Base-by-base conservation (phyloP, 2,329 filamentous ascomycete species). In the Nemania sp. region DNA sequence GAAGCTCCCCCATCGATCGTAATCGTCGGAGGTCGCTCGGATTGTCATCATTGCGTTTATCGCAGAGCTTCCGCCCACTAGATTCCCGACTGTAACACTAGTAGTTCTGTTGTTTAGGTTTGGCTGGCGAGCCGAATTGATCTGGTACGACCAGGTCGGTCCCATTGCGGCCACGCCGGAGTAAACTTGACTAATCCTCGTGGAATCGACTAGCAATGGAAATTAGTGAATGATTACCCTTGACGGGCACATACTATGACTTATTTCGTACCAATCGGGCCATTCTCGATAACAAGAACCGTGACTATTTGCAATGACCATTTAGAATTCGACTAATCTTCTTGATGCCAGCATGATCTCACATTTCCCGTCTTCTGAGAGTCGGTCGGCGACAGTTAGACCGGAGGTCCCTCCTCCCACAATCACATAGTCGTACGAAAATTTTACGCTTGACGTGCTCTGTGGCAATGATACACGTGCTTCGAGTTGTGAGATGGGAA, bases 1-100 rank as follows among this genome's bases (percentile, higher is more conserved):
- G 42, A 73, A 68, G 31, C 57, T 59, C 1, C 66, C 67, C 70
- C 70, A 73, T 17, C 67, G 64, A 44, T 71, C 64, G 39, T 73
- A 68, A 43, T 68, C 66, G 19, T 67, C 64, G 1, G 64, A 64
- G 1, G 64, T 66, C 5, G 55, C 66, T 34, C 66, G 57, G 14
- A 67, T 61, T 2, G 63, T 64, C 64, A 66, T 66, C 65, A 68
- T 67, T 2, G 65, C 65, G 23, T 67, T 68, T 34, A 66, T 65
- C 5, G 64, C 64, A 1, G 66, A 68, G 42, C 66, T 66, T 2
- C 66, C 66, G 4, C 66, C 66, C 6, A 67, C 64, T 3, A 68
- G 20, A 9, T 67, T 64, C 9, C 66, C 66, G 11, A 61, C 44
- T 3, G 55, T 9, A n/a, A 68, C 63, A 1, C 56, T 47, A 5